A percentile compares a stretch with the other conserved stretches of the same genome.
Conservation (phyloP, 495 filamentous ascomycete species). For the Talaromyces ruber region DNA sequence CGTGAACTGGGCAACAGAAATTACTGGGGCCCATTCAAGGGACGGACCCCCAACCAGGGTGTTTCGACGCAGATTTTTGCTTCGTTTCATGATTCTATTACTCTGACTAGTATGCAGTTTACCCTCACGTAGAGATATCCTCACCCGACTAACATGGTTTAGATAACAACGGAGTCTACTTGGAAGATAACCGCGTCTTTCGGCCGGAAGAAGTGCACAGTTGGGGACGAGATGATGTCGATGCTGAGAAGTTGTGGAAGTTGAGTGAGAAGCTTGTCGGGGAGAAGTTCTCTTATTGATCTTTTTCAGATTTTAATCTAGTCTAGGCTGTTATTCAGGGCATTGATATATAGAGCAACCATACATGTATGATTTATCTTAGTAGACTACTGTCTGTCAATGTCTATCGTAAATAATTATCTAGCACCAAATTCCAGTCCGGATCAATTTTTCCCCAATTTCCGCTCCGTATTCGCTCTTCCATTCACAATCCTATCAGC, state of each 20-base stretch:
- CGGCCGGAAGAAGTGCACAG: constrained; percentile 24
- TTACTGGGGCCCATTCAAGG: constrained; percentile 21
- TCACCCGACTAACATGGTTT: not conserved
- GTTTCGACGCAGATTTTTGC: constrained; percentile 50
- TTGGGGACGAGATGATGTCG: constrained; percentile 27
- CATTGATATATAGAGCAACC: not conserved
- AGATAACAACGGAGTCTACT: constrained; percentile 28
- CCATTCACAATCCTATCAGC: constrained; percentile 93
- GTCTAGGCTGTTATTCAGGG: not conserved
- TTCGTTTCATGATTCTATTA: constrained; percentile 40
- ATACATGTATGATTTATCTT: no score
- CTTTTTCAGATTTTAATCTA: not conserved
- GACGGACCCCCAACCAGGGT: constrained; percentile 43
- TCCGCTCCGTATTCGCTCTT: no score
- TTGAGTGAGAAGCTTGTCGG: constrained; percentile 8
- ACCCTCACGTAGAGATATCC: not conserved
- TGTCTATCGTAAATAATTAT: no score
- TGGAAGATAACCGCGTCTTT: constrained; percentile 27
- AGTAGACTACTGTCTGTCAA: no score
- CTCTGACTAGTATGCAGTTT: constrained; percentile 32
- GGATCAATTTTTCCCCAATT: no score
- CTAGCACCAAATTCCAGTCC: no score
- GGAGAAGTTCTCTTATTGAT: constrained; percentile 4
- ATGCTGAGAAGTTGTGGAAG: constrained; percentile 29
- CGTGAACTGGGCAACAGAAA: constrained; percentile 14